Evolutionary conservation across 208 protist genomes (phyloP), one percentile per base, ranked within the genome.

Genomic region (Novymonas esmeraldas): DNA sequence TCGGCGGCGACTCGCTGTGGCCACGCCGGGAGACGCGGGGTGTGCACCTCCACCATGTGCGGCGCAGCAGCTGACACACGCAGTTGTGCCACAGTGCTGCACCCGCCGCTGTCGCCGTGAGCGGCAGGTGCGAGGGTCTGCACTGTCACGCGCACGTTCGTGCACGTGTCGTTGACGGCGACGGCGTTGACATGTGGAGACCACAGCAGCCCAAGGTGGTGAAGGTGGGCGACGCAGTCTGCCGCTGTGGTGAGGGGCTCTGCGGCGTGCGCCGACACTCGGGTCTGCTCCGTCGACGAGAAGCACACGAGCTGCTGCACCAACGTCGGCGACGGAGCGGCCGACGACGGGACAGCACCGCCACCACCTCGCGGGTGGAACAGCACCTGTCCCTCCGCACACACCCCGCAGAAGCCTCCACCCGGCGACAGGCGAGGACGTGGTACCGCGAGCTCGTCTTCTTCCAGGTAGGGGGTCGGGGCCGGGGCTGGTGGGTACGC

Each of bases 161-260:
- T 48, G 34, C 66, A 72, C n/a, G 24, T 36, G 20, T 22, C 41
- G 29, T 59, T 34, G 24, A 42, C 26, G 6, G 7, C 18, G 6
- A 39, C 10, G 6, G 51, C 51, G 28, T 13, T n/a, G 16, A 24
- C 33, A 20, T 57, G 57, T 7, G 57, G 66, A 13, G 66, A 49
- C 36, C 16, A 29, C 33, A 72, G 58, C 5, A 72, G 49, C 4
- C 58, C 66, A 2, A 72, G 22, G 55, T 59, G 46, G 29, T 65
- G 33, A 6, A 65, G 57, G 6, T 20, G 39, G 14, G 57, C 66
- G 0, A 72, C 49, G n/a, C 66, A 72, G 66, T 65, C 57, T 16
- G 24, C 48, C 22, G 22, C 39, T 10, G 36, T 64, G 28, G 20
- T 22, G 26, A 71, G 66, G 3, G 38, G 48, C 55, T 13, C 55